phyloP scores from a whole-genome alignment of 2,329 filamentous ascomycete species.

The Ophiostoma sp. region DNA sequence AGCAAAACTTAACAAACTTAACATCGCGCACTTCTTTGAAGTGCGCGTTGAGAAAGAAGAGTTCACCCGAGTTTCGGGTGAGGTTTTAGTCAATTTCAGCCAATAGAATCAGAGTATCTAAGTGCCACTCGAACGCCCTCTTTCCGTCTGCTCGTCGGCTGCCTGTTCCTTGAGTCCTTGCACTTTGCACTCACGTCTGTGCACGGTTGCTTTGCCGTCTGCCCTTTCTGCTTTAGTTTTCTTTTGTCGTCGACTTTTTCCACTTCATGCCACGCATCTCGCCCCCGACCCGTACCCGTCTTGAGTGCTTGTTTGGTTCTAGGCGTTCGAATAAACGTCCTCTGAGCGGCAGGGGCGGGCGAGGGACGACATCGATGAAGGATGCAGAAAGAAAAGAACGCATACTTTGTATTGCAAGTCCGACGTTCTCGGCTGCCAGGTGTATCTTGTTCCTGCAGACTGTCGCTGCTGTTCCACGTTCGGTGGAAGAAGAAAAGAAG shows the following conservation, averaged over 20 bases:
- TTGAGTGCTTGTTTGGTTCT: neutral
- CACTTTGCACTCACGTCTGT: neutral
- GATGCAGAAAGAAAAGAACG: neutral
- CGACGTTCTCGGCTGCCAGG: neutral
- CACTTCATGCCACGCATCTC: neutral
- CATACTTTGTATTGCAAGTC: neutral
- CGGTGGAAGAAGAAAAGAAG: neutral
- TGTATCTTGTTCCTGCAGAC: neutral
- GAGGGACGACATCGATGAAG: neutral
- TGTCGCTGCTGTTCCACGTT: neutral
- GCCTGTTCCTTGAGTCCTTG: neutral
- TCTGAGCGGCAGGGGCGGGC: neutral
- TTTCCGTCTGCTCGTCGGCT: neutral
- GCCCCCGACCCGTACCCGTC: neutral
- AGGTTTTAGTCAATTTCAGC: too few species aligned
- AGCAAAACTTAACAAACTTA: too few species aligned
- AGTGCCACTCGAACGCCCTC: too few species aligned
- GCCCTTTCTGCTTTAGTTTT: neutral
- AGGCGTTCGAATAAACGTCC: neutral
- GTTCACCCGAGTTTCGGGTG: too few species aligned
- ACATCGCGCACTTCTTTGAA: too few species aligned
- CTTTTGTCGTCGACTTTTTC: neutral
- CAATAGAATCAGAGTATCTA: too few species aligned
- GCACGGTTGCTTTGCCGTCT: neutral
- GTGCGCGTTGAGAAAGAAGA: too few species aligned